Percentiles rank a stretch among this genome's conserved stretches.
These are phyloP conservation scores for Suillus lakei DNA, from an alignment of 768 basidiomycete genomes.

Conservation along the genomic window DNA sequence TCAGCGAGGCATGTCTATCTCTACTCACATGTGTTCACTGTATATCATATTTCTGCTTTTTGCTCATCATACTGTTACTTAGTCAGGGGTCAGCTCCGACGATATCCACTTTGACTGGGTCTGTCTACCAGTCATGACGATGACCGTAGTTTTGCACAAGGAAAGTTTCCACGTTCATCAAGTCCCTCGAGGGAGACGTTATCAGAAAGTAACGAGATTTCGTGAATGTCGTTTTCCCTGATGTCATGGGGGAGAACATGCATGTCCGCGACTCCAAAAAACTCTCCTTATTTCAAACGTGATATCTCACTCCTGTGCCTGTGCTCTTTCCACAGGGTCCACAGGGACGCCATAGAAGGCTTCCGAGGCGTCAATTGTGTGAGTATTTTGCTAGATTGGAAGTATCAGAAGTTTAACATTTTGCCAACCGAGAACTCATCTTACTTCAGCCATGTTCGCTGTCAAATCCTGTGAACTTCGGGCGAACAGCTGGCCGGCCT, in stretches of 20 bases:
- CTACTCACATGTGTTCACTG: not conserved
- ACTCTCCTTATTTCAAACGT: not conserved
- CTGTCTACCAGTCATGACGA: not conserved
- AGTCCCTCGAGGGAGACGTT: not conserved
- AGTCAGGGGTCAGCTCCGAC: not conserved
- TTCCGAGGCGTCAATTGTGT: not conserved
- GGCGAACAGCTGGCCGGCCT: not conserved
- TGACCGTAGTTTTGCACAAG: not conserved
- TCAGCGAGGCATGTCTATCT: not conserved
- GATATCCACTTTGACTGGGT: not conserved
- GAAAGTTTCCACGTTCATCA: not conserved
- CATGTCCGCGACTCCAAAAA: not conserved
- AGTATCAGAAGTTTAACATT: not conserved
- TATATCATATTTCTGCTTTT: not conserved
- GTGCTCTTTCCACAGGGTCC: not conserved
- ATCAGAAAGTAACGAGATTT: too few species aligned
- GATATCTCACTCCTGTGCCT: not conserved
- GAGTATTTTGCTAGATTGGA: not conserved
- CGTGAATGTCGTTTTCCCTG: too few species aligned
- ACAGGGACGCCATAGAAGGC: not conserved
- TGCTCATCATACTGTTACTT: not conserved
- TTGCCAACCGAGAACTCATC: not conserved
- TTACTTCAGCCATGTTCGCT: not conserved
- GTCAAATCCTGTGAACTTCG: not conserved
- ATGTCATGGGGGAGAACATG: not conserved